phyloP scores from a whole-genome alignment of 2,329 filamentous ascomycete species.

The Pseudogymnoascus sp. region DNA sequence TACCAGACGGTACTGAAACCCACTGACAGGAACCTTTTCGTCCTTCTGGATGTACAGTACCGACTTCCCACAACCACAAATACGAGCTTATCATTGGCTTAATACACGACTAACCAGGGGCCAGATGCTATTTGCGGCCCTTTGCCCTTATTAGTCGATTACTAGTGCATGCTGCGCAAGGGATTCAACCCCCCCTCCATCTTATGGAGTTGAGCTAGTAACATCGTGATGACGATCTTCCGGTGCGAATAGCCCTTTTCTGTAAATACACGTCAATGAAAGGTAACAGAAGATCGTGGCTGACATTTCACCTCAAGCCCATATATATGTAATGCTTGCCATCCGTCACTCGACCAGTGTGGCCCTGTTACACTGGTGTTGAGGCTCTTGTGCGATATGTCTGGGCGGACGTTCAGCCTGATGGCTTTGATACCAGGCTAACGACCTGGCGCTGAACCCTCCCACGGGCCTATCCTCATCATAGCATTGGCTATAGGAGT shows the following conservation, averaged over 20 bases:
- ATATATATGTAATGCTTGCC: neutral
- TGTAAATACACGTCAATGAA: slow-evolving; percentile 2
- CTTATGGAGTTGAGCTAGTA: slow-evolving; percentile 4
- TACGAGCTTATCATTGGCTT: neutral
- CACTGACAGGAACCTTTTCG: slow-evolving; percentile 5
- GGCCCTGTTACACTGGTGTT: neutral
- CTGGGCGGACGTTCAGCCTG: neutral
- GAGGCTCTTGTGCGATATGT: slow-evolving; percentile 1
- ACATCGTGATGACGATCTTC: slow-evolving; percentile 8
- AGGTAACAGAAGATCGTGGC: slow-evolving; percentile 6
- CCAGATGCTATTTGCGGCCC: neutral
- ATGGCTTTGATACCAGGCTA: neutral
- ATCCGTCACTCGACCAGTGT: neutral
- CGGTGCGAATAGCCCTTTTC: neutral
- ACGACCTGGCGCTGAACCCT: neutral
- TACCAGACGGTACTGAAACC: neutral
- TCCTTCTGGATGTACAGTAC: slow-evolving; percentile 2
- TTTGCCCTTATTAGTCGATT: slow-evolving; percentile 4
- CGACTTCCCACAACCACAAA: neutral
- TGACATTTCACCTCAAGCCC: neutral
- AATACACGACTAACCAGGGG: neutral
- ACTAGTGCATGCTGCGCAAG: neutral
- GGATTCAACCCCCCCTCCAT: neutral
- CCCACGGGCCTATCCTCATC: neutral
- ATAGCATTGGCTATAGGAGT: slow-evolving; percentile 1